Percentiles rank a stretch among this genome's conserved stretches.
These are phyloP conservation scores for Pichia sp. DNA, from an alignment of 1,139 yeast species.

Conservation along the genomic window DNA sequence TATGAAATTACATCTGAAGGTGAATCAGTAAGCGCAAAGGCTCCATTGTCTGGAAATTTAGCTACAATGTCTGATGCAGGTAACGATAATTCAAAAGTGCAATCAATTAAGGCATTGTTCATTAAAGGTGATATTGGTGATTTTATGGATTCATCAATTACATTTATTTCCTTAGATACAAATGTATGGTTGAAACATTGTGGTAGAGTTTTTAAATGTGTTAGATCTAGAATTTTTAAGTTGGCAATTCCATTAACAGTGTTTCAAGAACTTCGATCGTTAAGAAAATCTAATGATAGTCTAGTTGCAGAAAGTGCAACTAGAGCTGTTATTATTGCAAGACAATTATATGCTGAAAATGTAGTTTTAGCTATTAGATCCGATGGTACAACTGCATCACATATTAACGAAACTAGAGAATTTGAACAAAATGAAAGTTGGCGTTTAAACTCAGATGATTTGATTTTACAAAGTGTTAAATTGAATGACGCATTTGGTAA, in stretches of 20 bases:
- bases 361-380: constrained; percentile 41
- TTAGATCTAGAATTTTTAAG: constrained; percentile 52
- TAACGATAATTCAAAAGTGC: constrained; percentile 1
- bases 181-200: constrained; percentile 79
- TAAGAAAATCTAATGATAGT: constrained; percentile 67
- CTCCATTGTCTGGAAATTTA: constrained; percentile 5
- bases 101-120: constrained; percentile 4
- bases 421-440: constrained; percentile 59
- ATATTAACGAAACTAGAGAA: constrained; percentile 51
- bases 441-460: constrained; percentile 57
- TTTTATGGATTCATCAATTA: constrained; percentile 48
- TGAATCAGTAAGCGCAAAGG: constrained; percentile 14
- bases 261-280: constrained; percentile 70
- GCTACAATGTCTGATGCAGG: constrained; percentile 11
- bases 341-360: constrained; percentile 58
- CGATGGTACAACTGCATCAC: constrained; percentile 52
- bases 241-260: constrained; percentile 66
- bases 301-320: constrained; percentile 78
- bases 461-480: constrained; percentile 50
- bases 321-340: constrained; percentile 64
- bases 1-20: constrained; percentile 11
- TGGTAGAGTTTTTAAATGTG: constrained; percentile 67
- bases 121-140: constrained; percentile 30
- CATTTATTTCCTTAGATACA: constrained; percentile 65
- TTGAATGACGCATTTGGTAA: constrained; percentile 28